A percentile compares a stretch with the other conserved stretches of the same genome.
These are phyloP conservation scores for Gossypium schwendimanii DNA, from an alignment of 441 rosid genomes.

Conservation along the genomic window DNA sequence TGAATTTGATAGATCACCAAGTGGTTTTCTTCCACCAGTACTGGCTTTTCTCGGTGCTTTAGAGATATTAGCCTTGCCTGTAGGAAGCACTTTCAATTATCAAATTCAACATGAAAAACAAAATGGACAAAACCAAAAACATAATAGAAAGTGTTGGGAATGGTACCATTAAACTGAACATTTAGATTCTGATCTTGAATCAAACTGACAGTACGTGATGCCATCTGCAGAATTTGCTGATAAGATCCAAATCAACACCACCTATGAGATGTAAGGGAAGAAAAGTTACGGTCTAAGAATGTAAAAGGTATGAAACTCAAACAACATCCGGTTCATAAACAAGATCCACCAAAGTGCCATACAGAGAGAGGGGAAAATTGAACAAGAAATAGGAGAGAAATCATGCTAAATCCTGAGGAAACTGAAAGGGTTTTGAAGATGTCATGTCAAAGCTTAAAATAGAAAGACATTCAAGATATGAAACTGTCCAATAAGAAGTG, in stretches of 20 bases:
- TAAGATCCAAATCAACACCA: neutral
- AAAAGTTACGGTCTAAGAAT: no score
- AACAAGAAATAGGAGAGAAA: neutral
- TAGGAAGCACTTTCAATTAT: neutral
- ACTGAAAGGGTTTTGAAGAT: neutral
- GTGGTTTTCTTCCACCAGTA: conserved; percentile 51
- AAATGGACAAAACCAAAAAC: neutral
- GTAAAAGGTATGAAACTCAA: no score
- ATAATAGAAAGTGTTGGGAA: no score
- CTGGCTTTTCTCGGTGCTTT: conserved; percentile 38
- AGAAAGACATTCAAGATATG: neutral
- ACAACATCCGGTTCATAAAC: neutral
- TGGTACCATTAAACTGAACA: neutral
- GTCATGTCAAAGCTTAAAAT: neutral
- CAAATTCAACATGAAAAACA: neutral
- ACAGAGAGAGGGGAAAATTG: neutral
- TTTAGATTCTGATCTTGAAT: neutral
- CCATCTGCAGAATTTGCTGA: neutral
- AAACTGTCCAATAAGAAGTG: no score
- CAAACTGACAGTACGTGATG: neutral
- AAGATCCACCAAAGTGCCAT: neutral
- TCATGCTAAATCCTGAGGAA: neutral
- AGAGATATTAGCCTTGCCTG: conserved; percentile 15
- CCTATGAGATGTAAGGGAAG: neutral
- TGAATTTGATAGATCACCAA: conserved; percentile 27